Evolutionary conservation across 1,284 basidiomycete species (phyloP).

Genomic region (Phenoliferia sp.): DNA sequence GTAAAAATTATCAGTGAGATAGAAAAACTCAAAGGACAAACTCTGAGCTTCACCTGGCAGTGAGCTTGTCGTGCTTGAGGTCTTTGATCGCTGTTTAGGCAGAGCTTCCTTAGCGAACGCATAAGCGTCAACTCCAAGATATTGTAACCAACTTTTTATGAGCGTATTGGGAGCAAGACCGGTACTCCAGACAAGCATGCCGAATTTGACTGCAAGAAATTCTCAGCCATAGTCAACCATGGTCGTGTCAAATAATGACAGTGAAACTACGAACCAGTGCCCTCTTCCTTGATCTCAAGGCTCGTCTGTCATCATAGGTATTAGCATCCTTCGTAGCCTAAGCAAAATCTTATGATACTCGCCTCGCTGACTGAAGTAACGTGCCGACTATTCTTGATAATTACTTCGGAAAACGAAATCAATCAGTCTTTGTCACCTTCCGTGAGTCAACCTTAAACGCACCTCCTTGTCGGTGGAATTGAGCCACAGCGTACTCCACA

Average conservation of each 20-base stretch:
- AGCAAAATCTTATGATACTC: not conserved
- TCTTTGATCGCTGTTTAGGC: constrained; percentile 1
- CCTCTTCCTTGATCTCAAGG: constrained; percentile 35
- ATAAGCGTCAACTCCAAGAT: constrained; percentile 56
- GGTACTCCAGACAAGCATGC: constrained; percentile 72
- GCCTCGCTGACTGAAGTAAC: constrained; percentile 27
- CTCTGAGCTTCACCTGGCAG: not conserved
- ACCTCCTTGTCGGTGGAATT: constrained; percentile 32
- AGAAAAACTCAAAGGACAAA: constrained; percentile 18
- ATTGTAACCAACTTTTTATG: too few relatives aligned
- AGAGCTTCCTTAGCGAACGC: constrained; percentile 62
- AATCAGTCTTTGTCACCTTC: not conserved
- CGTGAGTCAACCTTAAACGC: constrained; percentile 6
- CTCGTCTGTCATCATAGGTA: not conserved
- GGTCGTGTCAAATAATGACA: not conserved
- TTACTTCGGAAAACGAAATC: constrained; percentile 5
- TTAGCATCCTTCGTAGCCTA: not conserved
- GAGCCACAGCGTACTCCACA: constrained; percentile 35
- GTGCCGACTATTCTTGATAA: constrained; percentile 23
- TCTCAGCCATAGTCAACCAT: constrained; percentile 13
- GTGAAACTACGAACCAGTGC: constrained; percentile 19
- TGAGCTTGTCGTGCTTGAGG: not conserved
- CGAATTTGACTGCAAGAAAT: constrained; percentile 58
- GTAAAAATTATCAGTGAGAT: constrained; percentile 13
- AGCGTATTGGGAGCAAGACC: constrained; percentile 69